A percentile compares a stretch with the other conserved stretches of the same genome.
phyloP scores from a whole-genome alignment of 1,139 yeast genomes.

The Nakaseomyces delphensis region DNA sequence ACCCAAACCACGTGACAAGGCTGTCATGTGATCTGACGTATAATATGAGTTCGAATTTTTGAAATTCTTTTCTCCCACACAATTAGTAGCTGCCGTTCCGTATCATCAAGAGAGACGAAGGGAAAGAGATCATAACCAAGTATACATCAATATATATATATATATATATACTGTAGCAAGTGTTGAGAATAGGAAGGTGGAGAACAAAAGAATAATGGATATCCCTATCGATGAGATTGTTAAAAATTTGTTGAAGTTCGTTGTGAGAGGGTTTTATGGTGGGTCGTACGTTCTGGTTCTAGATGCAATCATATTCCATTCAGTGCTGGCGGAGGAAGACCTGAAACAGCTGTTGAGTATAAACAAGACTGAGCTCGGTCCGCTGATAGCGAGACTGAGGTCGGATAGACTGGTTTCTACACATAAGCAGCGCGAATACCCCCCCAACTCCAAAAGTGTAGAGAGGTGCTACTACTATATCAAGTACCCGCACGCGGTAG shows the following conservation, averaged over 20 bases:
- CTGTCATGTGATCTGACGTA: too few species aligned
- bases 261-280: conserved; percentile 80
- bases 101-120: too few species aligned
- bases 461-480: conserved; percentile 78
- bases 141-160: too few species aligned
- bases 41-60: too few species aligned
- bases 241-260: conserved; percentile 40
- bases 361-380: conserved; percentile 77
- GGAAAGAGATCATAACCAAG: background rate
- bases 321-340: conserved; percentile 92
- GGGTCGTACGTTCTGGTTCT: conserved; percentile 74
- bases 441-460: conserved; percentile 57
- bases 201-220: conserved; percentile 22
- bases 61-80: too few species aligned
- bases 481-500: conserved; percentile 88
- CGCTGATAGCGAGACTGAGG: conserved; percentile 68
- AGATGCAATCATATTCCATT: conserved; percentile 85
- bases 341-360: conserved; percentile 70
- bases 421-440: conserved; percentile 78
- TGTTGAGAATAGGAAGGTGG: background rate
- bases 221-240: conserved; percentile 32
- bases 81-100: too few species aligned
- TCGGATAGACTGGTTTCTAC: conserved; percentile 68
- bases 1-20: too few species aligned
- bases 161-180: too few species aligned